Conservation (phyloP, 352 stramenopile species). For the Phytophthora tubulina region DNA sequence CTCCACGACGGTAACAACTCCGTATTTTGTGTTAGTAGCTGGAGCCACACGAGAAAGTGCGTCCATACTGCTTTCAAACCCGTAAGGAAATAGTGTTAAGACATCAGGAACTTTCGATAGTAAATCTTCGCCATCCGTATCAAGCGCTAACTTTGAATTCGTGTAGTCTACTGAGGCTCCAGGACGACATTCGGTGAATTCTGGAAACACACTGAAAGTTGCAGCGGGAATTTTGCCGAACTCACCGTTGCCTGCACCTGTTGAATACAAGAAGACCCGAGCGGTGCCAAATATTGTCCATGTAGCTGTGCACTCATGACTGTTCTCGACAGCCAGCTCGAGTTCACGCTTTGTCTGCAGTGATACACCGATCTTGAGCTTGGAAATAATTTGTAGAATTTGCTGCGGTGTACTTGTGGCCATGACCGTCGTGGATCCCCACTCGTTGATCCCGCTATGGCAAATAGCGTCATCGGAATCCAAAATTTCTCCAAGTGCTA, state of each 20-base stretch:
- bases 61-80: conserved; percentile 20
- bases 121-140: not conserved
- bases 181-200: conserved; percentile 28
- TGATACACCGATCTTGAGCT: no score
- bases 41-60: not conserved
- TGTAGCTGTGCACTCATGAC: not conserved
- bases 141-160: conserved; percentile 21
- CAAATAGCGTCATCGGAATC: conserved; percentile 21
- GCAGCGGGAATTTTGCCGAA: conserved; percentile 13
- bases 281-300: not conserved
- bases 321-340: not conserved
- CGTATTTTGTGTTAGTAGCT: not conserved
- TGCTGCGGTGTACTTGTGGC: not conserved
- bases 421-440: conserved; percentile 16
- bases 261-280: not conserved
- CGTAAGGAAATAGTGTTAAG: conserved; percentile 28
- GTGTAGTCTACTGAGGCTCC: not conserved
- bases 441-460: conserved; percentile 31
- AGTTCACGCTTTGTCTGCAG: not conserved
- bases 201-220: conserved; percentile 24
- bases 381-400: not conserved
- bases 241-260: not conserved
- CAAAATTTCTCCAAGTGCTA: conserved; percentile 5
- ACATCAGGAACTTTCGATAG: conserved; percentile 13
- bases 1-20: not conserved